These are phyloP conservation scores for Apiotrichum brassicae DNA, from an alignment of 1,284 basidiomycete species.

Conservation along the genomic window DNA sequence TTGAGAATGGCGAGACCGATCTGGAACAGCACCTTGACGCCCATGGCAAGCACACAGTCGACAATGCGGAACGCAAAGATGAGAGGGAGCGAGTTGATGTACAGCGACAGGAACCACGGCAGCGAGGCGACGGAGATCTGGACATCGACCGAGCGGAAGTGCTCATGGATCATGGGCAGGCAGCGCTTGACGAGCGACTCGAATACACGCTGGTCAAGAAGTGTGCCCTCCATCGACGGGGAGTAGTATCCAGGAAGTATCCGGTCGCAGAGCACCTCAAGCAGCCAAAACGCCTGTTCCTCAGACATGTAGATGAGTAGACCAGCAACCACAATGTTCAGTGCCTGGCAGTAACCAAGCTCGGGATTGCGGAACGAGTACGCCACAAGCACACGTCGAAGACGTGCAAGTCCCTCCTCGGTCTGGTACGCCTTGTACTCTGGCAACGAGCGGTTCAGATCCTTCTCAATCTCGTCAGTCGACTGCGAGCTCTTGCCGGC, in stretches of 20 bases:
- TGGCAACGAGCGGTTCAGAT: conserved; percentile 87
- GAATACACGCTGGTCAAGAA: conserved; percentile 96
- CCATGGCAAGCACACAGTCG: conserved; percentile 99
- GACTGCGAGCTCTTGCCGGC: conserved; percentile 74
- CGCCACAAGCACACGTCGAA: conserved; percentile 87
- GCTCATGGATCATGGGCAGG: conserved; percentile 86
- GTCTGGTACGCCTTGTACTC: conserved; percentile 92
- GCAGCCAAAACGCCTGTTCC: conserved; percentile 96
- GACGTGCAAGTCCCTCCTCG: conserved; percentile 72
- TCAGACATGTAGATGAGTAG: conserved; percentile 86
- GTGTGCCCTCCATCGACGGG: conserved; percentile 98
- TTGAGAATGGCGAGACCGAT: conserved; percentile 76
- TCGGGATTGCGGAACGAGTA: conserved; percentile 98
- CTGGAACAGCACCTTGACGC: conserved; percentile 96
- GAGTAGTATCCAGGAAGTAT: conserved; percentile 96
- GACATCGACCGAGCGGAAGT: conserved; percentile 86
- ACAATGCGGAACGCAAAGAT: conserved; percentile 98
- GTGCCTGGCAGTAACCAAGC: conserved; percentile 68
- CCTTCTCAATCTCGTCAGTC: conserved; percentile 99
- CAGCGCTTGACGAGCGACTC: conserved; percentile 90
- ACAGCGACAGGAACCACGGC: conserved; percentile 96
- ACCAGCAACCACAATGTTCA: conserved; percentile 68
- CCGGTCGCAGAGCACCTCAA: conserved; percentile 91
- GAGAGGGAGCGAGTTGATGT: conserved; percentile 98
- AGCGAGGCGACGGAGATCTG: conserved; percentile 94